A percentile compares a stretch with the other conserved stretches of the same genome.
These are phyloP conservation scores for Thuidium tamariscinum DNA, from an alignment of 225 moss, liverwort and hornwort genomes.

Conservation along the genomic window DNA sequence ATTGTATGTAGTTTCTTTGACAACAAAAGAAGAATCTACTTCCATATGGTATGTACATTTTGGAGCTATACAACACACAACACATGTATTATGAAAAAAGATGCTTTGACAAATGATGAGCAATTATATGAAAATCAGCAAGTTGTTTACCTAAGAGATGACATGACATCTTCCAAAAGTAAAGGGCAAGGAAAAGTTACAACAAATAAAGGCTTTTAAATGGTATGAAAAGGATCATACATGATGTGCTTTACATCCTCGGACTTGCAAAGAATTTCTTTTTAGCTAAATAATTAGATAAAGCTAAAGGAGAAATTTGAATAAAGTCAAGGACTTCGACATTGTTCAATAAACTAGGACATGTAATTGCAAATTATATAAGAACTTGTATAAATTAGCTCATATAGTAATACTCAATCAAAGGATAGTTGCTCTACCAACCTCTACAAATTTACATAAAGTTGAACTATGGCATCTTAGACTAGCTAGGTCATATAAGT, in stretches of 20 bases:
- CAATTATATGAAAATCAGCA: not conserved
- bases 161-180: not conserved
- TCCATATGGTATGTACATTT: not conserved
- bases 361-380: not conserved
- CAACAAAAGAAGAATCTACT: not conserved
- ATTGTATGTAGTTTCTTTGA: not conserved
- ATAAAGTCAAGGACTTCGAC: not conserved
- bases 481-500: not conserved
- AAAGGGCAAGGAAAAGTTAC: fast-evolving
- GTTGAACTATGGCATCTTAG: not conserved
- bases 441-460: not conserved
- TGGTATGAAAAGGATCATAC: not conserved
- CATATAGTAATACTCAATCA: not conserved
- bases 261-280: not conserved
- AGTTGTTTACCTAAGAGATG: not conserved
- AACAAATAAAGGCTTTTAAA: not conserved
- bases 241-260: fast-evolving
- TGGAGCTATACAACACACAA: not conserved
- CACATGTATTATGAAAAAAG: fast-evolving
- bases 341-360: not conserved
- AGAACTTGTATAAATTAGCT: not conserved
- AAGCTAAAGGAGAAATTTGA: fast-evolving
- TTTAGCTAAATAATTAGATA: too few relatives aligned
- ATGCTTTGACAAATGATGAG: not conserved
- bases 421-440: not conserved